Evolutionary conservation across 2,329 filamentous ascomycete species (phyloP).

Genomic region (Xylaria sp.): DNA sequence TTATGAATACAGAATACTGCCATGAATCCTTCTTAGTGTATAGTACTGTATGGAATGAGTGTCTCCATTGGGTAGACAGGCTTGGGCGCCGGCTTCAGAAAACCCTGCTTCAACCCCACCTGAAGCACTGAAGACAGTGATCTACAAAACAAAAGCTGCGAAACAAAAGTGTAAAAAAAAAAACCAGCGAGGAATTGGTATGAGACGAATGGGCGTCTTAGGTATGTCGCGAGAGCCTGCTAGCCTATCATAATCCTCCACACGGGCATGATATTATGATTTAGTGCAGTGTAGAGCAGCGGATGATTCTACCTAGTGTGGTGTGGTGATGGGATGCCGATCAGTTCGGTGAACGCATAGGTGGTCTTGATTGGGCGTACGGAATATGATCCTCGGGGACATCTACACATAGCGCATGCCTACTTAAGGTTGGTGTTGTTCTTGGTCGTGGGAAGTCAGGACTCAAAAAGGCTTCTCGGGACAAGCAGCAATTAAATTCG

Average conservation of each 20-base stretch:
- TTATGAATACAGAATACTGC: slow-evolving; percentile 15
- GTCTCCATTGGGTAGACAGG: slow-evolving; percentile 20
- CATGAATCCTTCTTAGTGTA: slow-evolving; percentile 13
- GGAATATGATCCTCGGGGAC: neutral
- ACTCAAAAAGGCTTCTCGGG: slow-evolving; percentile 4
- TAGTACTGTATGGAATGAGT: slow-evolving; percentile 15
- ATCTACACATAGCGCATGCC: slow-evolving; percentile 1
- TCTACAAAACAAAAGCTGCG: slow-evolving; percentile 15
- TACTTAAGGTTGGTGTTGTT: slow-evolving; percentile 6
- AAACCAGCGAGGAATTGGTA: slow-evolving; percentile 2
- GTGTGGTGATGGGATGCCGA: slow-evolving; percentile 14
- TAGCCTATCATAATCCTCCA: slow-evolving; percentile 25
- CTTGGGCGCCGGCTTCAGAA: slow-evolving; percentile 21
- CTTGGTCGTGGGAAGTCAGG: neutral
- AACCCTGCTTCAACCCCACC: slow-evolving; percentile 24
- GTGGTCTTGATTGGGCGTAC: slow-evolving; percentile 16
- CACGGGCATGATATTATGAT: neutral
- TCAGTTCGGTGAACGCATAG: slow-evolving; percentile 20
- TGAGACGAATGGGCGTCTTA: slow-evolving; percentile 19
- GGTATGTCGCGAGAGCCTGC: slow-evolving; percentile 2
- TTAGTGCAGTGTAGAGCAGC: slow-evolving; percentile 21
- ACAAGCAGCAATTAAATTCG: slow-evolving; percentile 17
- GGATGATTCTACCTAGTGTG: neutral
- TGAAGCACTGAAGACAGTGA: slow-evolving; percentile 16
- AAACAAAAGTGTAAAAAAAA: neutral